These are phyloP conservation scores for Xanthoceras sorbifolium DNA, from an alignment of 345 rosid species.

Conservation along the genomic window DNA sequence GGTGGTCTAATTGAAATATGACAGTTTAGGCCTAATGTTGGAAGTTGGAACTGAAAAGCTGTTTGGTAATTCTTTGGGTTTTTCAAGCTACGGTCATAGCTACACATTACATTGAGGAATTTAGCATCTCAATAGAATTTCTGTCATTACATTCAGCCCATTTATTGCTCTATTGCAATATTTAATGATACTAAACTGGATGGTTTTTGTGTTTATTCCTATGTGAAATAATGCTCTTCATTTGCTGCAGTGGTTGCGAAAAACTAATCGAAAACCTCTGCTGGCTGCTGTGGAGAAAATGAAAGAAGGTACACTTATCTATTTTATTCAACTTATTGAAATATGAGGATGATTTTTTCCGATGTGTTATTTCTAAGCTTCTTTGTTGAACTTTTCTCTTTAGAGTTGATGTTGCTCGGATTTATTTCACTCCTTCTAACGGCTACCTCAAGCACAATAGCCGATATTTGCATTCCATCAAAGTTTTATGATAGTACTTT, in stretches of 20 bases:
- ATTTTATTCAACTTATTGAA: not conserved
- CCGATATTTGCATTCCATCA: conserved; percentile 84
- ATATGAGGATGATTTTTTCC: not conserved
- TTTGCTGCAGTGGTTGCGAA: conserved; percentile 71
- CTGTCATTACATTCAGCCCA: not conserved
- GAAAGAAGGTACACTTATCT: conserved; percentile 74
- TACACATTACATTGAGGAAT: not conserved
- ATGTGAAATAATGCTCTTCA: conserved; percentile 11
- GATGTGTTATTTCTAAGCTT: conserved; percentile 2
- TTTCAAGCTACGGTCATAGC: not conserved
- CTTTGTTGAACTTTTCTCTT: conserved; percentile 20
- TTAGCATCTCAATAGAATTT: not conserved
- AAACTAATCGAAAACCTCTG: conserved; percentile 78
- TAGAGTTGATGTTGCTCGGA: conserved; percentile 98
- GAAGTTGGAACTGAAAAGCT: not conserved
- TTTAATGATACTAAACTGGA: not conserved
- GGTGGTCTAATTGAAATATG: not conserved
- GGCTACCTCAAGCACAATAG: conserved; percentile 78
- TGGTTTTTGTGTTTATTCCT: not conserved
- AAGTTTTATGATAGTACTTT: conserved; percentile 73
- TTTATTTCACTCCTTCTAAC: conserved; percentile 93
- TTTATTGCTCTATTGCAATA: not conserved
- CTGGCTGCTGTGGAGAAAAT: conserved; percentile 87
- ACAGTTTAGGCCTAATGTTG: not conserved
- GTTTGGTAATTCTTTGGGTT: not conserved